A percentile compares a stretch with the other conserved stretches of the same genome.
phyloP scores from a whole-genome alignment of 352 stramenopile species.

The Globisporangium barbulae region DNA sequence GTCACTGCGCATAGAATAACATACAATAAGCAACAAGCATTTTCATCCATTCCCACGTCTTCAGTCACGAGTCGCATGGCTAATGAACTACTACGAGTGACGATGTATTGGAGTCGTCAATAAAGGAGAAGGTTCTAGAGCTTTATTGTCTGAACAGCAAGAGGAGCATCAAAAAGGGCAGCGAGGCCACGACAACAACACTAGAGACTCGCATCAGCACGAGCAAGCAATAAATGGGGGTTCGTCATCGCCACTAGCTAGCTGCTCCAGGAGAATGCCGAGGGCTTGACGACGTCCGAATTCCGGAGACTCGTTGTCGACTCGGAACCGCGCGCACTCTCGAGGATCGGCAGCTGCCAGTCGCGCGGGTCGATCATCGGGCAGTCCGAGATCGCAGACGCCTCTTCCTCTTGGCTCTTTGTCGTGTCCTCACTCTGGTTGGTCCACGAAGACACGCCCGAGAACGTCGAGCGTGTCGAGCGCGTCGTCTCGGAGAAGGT shows the following conservation, averaged over 20 bases:
- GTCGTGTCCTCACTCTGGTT: not conserved
- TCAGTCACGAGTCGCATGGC: too few relatives aligned
- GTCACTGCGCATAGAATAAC: not conserved
- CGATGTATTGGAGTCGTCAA: too few relatives aligned
- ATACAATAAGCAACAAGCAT: too few relatives aligned
- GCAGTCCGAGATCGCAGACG: not conserved
- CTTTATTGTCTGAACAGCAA: too few relatives aligned
- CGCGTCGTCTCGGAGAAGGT: conserved; percentile 1
- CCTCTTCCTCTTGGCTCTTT: not conserved
- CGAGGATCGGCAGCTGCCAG: not conserved
- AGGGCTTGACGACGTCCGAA: conserved; percentile 12
- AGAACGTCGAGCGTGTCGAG: conserved; percentile 14
- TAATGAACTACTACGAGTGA: too few relatives aligned
- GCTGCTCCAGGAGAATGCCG: conserved; percentile 19
- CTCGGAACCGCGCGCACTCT: conserved; percentile 1
- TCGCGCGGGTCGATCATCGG: not conserved
- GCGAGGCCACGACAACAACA: too few relatives aligned
- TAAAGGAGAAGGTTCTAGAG: too few relatives aligned
- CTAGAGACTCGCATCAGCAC: too few relatives aligned
- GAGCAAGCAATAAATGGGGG: too few relatives aligned
- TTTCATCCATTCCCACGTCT: too few relatives aligned
- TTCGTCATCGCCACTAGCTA: not conserved
- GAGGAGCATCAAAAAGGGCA: too few relatives aligned
- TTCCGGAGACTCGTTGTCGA: conserved; percentile 1
- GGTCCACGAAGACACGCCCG: conserved; percentile 4